phyloP scores from a whole-genome alignment of 2,329 filamentous ascomycete genomes.

The Epichloe festucae region DNA sequence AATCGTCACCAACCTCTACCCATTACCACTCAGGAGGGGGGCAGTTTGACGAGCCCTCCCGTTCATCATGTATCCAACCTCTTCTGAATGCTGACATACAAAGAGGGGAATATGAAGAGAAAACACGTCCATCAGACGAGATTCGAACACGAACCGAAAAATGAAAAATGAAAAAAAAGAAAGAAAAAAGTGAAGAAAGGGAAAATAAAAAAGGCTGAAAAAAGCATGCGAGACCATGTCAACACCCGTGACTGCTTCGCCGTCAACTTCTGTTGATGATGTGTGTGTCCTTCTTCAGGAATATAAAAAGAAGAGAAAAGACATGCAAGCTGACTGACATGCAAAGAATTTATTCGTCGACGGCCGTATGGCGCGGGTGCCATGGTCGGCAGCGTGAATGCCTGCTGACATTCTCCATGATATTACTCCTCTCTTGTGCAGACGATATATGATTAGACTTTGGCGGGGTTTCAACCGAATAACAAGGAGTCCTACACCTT shows the following conservation, averaged over 20 bases:
- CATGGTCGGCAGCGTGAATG: too few species aligned
- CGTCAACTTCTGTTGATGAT: background rate
- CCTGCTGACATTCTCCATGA: too few species aligned
- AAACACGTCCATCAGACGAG: too few species aligned
- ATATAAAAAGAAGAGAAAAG: too few species aligned
- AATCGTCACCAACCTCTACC: background rate
- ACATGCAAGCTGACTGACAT: background rate
- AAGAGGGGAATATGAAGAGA: background rate
- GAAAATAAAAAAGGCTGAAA: constrained; percentile 6
- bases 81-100: background rate
- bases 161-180: too few species aligned
- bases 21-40: background rate
- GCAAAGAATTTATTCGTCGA: background rate
- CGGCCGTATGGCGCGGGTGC: background rate
- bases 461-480: background rate
- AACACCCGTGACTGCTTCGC: background rate
- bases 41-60: background rate
- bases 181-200: constrained; percentile 4
- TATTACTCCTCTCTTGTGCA: too few species aligned
- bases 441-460: background rate
- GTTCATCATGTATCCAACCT: background rate
- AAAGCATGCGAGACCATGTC: background rate
- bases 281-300: too few species aligned
- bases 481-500: constrained; percentile 18
- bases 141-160: too few species aligned